phyloP scores from a whole-genome alignment of 179 eudicot genomes.

The Beta lomatogona region DNA sequence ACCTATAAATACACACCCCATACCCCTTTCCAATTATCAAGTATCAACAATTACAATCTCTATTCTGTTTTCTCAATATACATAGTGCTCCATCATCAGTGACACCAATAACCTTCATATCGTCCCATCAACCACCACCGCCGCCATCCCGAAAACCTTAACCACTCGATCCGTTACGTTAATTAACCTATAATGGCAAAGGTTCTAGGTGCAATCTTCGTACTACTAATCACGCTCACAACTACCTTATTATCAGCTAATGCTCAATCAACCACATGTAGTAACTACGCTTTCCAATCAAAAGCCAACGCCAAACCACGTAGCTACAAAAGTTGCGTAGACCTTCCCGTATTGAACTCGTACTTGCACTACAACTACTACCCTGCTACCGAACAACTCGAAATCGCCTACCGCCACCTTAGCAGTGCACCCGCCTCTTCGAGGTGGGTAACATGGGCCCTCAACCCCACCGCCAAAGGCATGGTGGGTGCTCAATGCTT shows the following conservation, averaged over 20 bases:
- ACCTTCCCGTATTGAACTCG: constrained; percentile 59
- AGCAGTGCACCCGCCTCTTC: constrained; percentile 32
- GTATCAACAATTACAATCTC: no score
- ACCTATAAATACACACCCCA: no score
- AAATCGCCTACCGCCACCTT: constrained; percentile 61
- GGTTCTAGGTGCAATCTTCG: not conserved
- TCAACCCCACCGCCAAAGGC: constrained; percentile 49
- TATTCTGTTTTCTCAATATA: no score
- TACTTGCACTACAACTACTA: constrained; percentile 66
- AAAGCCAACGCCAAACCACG: not conserved
- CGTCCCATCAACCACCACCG: no score
- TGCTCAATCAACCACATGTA: not conserved
- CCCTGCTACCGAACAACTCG: constrained; percentile 36
- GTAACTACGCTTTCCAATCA: not conserved
- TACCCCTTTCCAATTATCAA: no score
- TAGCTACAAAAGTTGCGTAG: constrained; percentile 44
- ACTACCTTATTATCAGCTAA: not conserved
- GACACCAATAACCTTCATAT: no score
- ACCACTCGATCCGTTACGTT: no score
- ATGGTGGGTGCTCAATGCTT: constrained; percentile 73
- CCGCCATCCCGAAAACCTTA: no score
- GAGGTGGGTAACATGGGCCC: constrained; percentile 75
- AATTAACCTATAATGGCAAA: not conserved
- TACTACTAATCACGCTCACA: not conserved
- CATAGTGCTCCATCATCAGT: no score